A percentile compares a stretch with the other conserved stretches of the same genome.
Evolutionary conservation across 257 asterid species (phyloP).

Genomic region (Leptodermis oblonga): DNA sequence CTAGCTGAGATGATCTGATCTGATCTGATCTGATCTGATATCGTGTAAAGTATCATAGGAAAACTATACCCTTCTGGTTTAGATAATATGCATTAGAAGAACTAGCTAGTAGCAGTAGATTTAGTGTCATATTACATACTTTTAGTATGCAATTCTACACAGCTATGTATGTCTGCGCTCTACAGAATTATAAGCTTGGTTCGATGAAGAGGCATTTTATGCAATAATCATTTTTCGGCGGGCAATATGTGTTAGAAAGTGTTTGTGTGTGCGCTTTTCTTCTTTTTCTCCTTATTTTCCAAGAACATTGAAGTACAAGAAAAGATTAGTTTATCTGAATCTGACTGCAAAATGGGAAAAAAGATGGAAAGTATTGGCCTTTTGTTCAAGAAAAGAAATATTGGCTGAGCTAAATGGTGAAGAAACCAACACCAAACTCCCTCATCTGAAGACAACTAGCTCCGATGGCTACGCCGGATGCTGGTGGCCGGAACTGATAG

Average conservation of each 20-base stretch:
- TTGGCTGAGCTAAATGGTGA: too few species aligned
- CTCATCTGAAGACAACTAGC: neutral
- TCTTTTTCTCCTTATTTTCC: too few species aligned
- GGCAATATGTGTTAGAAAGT: neutral
- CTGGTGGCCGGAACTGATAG: too few species aligned
- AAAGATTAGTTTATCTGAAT: too few species aligned
- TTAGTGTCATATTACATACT: neutral
- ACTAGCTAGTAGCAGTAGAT: neutral
- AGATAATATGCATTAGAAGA: neutral
- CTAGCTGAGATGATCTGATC: constrained; percentile 15
- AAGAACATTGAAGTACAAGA: too few species aligned
- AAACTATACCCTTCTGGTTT: too few species aligned
- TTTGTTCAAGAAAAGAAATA: too few species aligned
- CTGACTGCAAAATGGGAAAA: too few species aligned
- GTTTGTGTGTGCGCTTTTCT: neutral
- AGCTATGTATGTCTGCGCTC: neutral
- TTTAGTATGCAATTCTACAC: neutral
- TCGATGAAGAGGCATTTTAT: neutral
- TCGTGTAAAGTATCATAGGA: too few species aligned
- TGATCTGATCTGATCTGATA: too few species aligned
- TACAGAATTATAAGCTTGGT: neutral
- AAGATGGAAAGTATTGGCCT: too few species aligned
- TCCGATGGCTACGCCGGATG: constrained; percentile 2
- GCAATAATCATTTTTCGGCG: neutral
- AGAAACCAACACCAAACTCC: neutral